Evolutionary conservation across 768 basidiomycete genomes (phyloP).

Genomic region (Tulasnella sp.): DNA sequence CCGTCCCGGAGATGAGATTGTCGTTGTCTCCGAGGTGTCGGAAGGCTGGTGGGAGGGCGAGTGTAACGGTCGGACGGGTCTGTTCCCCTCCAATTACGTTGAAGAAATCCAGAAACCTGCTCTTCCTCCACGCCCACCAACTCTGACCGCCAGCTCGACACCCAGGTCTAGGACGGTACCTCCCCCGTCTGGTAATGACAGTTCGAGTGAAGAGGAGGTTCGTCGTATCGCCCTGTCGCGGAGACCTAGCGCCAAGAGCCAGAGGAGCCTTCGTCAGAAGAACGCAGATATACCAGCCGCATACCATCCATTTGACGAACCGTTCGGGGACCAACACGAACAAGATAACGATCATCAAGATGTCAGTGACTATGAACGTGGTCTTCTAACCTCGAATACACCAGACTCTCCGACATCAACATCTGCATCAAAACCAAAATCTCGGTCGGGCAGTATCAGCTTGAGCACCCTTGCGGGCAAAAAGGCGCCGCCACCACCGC

Average conservation of each 20-base stretch:
- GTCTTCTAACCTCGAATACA: slow-evolving; percentile 16
- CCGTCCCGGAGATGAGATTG: slow-evolving; percentile 59
- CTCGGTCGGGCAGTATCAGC: slow-evolving; percentile 11
- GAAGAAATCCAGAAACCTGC: slow-evolving; percentile 32
- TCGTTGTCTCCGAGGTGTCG: slow-evolving; percentile 64
- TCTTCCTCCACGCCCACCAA: slow-evolving; percentile 25
- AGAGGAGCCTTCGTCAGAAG: slow-evolving; percentile 24
- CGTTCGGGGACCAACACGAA: slow-evolving; percentile 34
- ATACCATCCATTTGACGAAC: slow-evolving; percentile 37
- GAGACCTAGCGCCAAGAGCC: slow-evolving; percentile 20
- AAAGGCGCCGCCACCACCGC: slow-evolving; percentile 52
- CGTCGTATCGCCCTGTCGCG: slow-evolving; percentile 22
- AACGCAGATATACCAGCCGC: slow-evolving; percentile 19
- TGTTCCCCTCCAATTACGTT: slow-evolving; percentile 73
- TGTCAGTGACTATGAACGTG: slow-evolving; percentile 20
- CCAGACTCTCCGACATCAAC: not conserved
- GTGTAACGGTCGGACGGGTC: slow-evolving; percentile 48
- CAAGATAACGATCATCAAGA: slow-evolving; percentile 25
- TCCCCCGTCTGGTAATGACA: slow-evolving; percentile 24
- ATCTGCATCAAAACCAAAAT: not conserved
- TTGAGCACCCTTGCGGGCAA: slow-evolving; percentile 26
- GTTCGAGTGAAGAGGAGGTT: slow-evolving; percentile 20
- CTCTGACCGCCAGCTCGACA: not conserved
- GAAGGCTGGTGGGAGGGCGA: slow-evolving; percentile 91
- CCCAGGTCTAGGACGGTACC: slow-evolving; percentile 12